Base-by-base conservation (phyloP, 257 asterid species). In the Echium plantagineum region DNA sequence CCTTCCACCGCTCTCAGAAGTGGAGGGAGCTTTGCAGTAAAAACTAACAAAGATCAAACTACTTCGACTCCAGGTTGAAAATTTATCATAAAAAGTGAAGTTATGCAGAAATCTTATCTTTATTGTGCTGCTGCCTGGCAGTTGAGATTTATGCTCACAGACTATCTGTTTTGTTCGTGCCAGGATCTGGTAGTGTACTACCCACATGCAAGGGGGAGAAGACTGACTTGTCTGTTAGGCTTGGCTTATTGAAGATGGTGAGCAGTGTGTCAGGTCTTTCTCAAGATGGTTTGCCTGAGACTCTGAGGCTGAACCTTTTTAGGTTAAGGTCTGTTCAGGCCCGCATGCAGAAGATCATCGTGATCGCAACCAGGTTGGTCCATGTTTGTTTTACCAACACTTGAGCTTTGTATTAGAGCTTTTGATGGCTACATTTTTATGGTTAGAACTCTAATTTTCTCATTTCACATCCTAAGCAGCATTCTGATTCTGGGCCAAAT, bases 121-220 rank as follows among this genome's bases (percentile, higher is more conserved):
- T 28, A 10, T 22, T 28, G 7, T 10, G 7, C 55, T 20, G 22
- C 35, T 56, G 16, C 15, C 35, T 4, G 28, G 3, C 31, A 10
- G 38, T 21, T 56, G 8, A 56, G 6, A 17, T 56, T 26, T 0
- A 16, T 21, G 3, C 31, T 18, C 9, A 21, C 31, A 0, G 20
- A 53, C 26, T 21, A 24, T 24, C 12, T 19, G 17, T 56, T 56
- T 7, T 56, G 16, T 56, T 28, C 9, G 49, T 24, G 57, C 42
- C 84, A 80, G 96, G 75, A 62, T 64, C 69, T 20, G 62, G 69
- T 55, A 85, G 63, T n/a, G 65, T 63, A 62, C 67, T 54, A 60
- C 77, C 72, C 26, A 91, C 84, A 76, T 86, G 97, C 86, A 81
- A 77, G 55, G 97, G 95, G 35, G 95, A 81, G 66, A 82, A 82